A percentile compares a stretch with the other conserved stretches of the same genome.
These are phyloP conservation scores for Carex littledalei DNA, from an alignment of 176 grass and related monocot genomes.

Conservation along the genomic window DNA sequence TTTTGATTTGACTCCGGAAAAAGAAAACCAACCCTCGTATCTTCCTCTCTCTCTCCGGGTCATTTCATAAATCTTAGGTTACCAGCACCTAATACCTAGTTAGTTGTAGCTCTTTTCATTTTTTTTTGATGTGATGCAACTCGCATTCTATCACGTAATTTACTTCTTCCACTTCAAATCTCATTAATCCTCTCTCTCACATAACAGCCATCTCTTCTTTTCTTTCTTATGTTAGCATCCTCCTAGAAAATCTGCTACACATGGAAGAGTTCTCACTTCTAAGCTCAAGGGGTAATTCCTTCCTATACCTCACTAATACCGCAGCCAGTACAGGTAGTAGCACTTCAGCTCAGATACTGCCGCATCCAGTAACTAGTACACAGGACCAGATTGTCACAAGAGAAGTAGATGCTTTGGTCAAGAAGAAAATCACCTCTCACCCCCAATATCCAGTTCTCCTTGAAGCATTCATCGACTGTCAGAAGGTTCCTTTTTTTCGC, in stretches of 20 bases:
- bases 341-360: background rate
- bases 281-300: conserved; percentile 33
- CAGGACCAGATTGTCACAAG: background rate
- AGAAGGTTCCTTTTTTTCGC: conserved; percentile 40
- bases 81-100: background rate
- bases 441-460: conserved; percentile 65
- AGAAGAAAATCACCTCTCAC: conserved; percentile 79
- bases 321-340: conserved; percentile 19
- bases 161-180: background rate
- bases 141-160: background rate
- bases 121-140: background rate
- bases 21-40: background rate
- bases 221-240: background rate
- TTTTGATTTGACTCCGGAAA: conserved; percentile 7
- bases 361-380: background rate
- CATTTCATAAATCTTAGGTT: background rate
- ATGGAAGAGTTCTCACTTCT: conserved; percentile 54
- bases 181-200: background rate
- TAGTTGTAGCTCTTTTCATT: background rate
- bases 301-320: conserved; percentile 29
- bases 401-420: conserved; percentile 33
- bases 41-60: background rate
- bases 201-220: background rate
- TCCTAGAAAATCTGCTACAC: background rate
- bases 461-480: conserved; percentile 68